phyloP scores from a whole-genome alignment of 2,329 filamentous ascomycete genomes.

The Aspergillus puulaauensis region DNA sequence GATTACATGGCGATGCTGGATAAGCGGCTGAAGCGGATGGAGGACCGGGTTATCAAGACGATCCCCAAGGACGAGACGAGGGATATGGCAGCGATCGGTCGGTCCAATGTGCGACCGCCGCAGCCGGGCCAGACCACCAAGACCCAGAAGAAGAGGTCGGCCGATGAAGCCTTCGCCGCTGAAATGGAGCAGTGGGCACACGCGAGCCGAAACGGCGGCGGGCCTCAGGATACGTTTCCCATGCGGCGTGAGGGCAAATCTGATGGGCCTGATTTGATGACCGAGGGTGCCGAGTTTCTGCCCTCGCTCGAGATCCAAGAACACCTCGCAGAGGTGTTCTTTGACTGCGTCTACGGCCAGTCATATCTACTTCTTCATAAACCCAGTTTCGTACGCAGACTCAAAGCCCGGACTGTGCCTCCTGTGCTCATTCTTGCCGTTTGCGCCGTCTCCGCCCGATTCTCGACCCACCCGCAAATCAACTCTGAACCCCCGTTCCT shows the following conservation, averaged over 20 bases:
- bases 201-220: constrained; percentile 48
- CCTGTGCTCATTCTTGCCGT: constrained; percentile 91
- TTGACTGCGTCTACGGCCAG: constrained; percentile 93
- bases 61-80: constrained; percentile 84
- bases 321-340: constrained; percentile 90
- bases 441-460: constrained; percentile 91
- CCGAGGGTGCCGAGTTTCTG: constrained; percentile 78
- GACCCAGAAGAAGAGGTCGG: constrained; percentile 72
- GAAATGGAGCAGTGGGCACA: constrained; percentile 81
- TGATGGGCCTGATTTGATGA: constrained; percentile 74
- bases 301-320: constrained; percentile 87
- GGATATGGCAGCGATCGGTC: constrained; percentile 64
- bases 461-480: constrained; percentile 83
- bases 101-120: constrained; percentile 82
- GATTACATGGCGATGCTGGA: constrained; percentile 99
- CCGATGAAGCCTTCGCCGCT: constrained; percentile 82
- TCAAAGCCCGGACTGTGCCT: constrained; percentile 72
- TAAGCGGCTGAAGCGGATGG: constrained; percentile 93
- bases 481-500: constrained; percentile 76
- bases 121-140: constrained; percentile 59
- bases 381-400: constrained; percentile 89
- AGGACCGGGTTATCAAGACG: constrained; percentile 94
- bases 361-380: constrained; percentile 94
- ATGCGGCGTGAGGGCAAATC: constrained; percentile 61
- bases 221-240: constrained; percentile 51